Evolutionary conservation across 176 grass and related monocot genomes (phyloP).

Genomic region (Raddia distichophylla): DNA sequence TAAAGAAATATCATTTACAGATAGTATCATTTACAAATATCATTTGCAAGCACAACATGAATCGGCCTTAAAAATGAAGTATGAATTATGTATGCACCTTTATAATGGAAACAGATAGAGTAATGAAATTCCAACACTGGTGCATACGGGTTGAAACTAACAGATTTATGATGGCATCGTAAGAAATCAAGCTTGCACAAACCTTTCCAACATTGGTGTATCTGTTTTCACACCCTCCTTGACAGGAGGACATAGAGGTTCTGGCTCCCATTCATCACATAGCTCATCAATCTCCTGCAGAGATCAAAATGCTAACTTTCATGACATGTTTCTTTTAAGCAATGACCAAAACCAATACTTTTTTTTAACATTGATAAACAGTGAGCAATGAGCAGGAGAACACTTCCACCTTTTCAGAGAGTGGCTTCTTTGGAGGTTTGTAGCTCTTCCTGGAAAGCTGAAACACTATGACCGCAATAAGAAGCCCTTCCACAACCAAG

Average conservation of each 20-base stretch:
- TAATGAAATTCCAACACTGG: not conserved
- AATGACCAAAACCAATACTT: not conserved
- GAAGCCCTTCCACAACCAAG: constrained; percentile 88
- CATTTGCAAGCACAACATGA: constrained; percentile 5
- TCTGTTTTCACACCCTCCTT: constrained; percentile 57
- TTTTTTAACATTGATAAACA: not conserved
- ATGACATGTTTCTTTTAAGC: constrained; percentile 39
- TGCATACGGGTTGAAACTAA: not conserved
- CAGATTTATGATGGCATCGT: not conserved
- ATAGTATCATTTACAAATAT: too few relatives aligned
- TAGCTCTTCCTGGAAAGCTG: constrained; percentile 96
- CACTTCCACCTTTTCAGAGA: constrained; percentile 73
- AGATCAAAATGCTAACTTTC: constrained; percentile 38
- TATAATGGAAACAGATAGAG: not conserved
- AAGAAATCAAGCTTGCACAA: constrained; percentile 34
- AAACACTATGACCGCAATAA: constrained; percentile 85
- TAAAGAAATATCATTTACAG: too few relatives aligned
- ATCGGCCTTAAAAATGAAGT: constrained; percentile 14
- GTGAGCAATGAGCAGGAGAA: constrained; percentile 20
- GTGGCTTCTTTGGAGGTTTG: constrained; percentile 91
- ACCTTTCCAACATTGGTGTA: constrained; percentile 80
- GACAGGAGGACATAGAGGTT: constrained; percentile 76
- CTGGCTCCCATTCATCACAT: constrained; percentile 92
- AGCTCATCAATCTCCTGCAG: constrained; percentile 92
- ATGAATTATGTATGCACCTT: constrained; percentile 30